Evolutionary conservation across 2,329 filamentous ascomycete species (phyloP).

Genomic region (Alternaria brassicicola): DNA sequence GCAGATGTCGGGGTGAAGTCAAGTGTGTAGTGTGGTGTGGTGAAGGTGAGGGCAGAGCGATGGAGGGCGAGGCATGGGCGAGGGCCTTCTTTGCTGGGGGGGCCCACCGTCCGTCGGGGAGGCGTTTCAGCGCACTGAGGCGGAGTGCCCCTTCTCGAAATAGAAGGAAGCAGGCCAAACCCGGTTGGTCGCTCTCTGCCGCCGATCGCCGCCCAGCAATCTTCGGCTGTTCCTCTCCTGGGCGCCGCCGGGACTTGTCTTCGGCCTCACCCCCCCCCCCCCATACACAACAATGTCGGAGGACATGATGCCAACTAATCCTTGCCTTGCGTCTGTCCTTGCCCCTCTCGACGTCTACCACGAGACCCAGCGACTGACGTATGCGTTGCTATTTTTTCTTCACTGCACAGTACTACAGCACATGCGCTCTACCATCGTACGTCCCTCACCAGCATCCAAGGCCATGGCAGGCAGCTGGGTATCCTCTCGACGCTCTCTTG

Average conservation of each 20-base stretch:
- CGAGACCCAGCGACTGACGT: neutral
- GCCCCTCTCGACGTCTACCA: neutral
- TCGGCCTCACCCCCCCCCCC: conserved; percentile 4
- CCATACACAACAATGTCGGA: neutral
- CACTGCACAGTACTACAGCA: neutral
- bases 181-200: conserved; percentile 9
- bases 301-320: neutral
- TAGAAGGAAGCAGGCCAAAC: conserved; percentile 21
- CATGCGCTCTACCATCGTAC: neutral
- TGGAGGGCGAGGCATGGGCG: conserved; percentile 10
- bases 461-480: neutral
- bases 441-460: neutral
- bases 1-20: conserved; percentile 2
- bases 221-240: conserved; percentile 9
- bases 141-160: conserved; percentile 20
- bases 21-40: conserved; percentile 1
- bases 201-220: conserved; percentile 11
- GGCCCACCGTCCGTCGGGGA: conserved; percentile 26
- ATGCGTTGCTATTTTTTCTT: neutral
- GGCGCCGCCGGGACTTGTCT: neutral
- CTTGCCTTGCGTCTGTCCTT: neutral
- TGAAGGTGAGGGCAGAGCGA: conserved; percentile 7
- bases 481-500: neutral
- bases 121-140: conserved; percentile 27
- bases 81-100: conserved; percentile 31